Base-by-base conservation (phyloP, 139 green algal species). In the Chlamydomonas sphaeroides region DNA sequence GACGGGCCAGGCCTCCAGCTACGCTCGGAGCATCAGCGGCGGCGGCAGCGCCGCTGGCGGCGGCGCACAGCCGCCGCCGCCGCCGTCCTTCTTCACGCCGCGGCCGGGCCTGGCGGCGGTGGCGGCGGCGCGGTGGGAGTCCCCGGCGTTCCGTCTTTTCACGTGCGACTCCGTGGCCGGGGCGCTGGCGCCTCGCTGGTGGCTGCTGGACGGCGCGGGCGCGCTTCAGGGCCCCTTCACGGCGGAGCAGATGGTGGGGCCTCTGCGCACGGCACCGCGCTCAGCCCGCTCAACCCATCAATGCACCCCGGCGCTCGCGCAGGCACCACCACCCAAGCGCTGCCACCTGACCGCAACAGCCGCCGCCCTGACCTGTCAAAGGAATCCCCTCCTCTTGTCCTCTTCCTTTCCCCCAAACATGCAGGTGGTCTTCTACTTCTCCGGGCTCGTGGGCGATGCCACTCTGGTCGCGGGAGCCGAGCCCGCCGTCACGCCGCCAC, bases 401-500 rank as follows among this genome's bases (percentile, higher is more conserved):
- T n/a, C n/a, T n/a, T n/a, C n/a, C 51, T 30, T 4, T 25, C 51
- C 15, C 51, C 51, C 51, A 30, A 25, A 61, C 51, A 53, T 53
- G 45, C 72, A 79, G 72, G 56, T 79, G 26, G 72, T 80, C n/a
- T 62, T 80, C n/a, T 80, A 80, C 42, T 80, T 80, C 59, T 68
- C 51, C 41, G 74, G 74, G 30, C 39, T 80, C 32, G 5, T 82
- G 25, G 18, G 61, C 3, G 75, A 82, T 45, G n/a, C 32, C n/a
- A 49, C 61, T 6, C 42, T 82, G 42, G 75, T 72, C 38, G 69
- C 56, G 62, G 75, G 62, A n/a, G 11, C 30, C n/a, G 18, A 35
- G 26, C 59, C 30, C 30, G 30, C 5, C 30, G 30, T 8, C 0
- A 61, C 42, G 75, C 75, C 42, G 62, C 42, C 45, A 30, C 21